Percentiles rank a stretch among this genome's conserved stretches.
Conservation (phyloP, 805 yeast species). For the Starmera caribaea region DNA sequence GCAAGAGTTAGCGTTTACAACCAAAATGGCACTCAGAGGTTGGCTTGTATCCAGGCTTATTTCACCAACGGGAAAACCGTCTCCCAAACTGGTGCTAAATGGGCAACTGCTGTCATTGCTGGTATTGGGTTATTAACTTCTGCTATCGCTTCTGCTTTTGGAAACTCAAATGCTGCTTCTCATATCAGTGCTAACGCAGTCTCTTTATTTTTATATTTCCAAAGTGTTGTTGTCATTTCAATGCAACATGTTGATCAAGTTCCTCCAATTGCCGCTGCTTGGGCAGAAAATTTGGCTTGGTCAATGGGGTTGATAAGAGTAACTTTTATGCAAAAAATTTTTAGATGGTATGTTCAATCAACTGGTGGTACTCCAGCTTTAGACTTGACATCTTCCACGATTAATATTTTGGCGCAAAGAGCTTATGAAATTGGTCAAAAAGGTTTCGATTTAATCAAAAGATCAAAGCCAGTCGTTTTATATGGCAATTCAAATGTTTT, state of each 20-base stretch:
- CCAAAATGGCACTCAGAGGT: slow-evolving; percentile 22
- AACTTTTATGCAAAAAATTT: slow-evolving; percentile 73
- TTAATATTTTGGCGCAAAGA: slow-evolving; percentile 70
- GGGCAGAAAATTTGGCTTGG: slow-evolving; percentile 93
- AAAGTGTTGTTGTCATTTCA: slow-evolving; percentile 71
- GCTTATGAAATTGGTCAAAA: slow-evolving; percentile 15
- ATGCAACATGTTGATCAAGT: slow-evolving; percentile 81
- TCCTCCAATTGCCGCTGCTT: slow-evolving; percentile 88
- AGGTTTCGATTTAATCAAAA: slow-evolving; percentile 23
- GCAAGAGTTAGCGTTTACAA: slow-evolving; percentile 43
- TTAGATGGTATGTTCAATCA: slow-evolving; percentile 76
- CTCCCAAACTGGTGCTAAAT: slow-evolving; percentile 69
- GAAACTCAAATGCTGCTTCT: slow-evolving; percentile 83
- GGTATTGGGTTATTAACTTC: slow-evolving; percentile 80
- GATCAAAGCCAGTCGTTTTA: slow-evolving; percentile 25
- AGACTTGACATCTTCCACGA: slow-evolving; percentile 49
- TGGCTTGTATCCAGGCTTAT: slow-evolving; percentile 71
- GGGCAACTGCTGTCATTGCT: slow-evolving; percentile 90
- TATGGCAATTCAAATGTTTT: slow-evolving; percentile 48
- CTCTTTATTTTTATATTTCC: slow-evolving; percentile 79
- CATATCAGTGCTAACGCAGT: slow-evolving; percentile 82
- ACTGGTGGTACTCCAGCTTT: slow-evolving; percentile 84
- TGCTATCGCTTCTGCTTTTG: slow-evolving; percentile 75
- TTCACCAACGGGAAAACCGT: slow-evolving; percentile 76
- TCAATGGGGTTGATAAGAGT: slow-evolving; percentile 84